Conservation (phyloP, 2,329 filamentous ascomycete genomes). For the Knoxdaviesia proteae region DNA sequence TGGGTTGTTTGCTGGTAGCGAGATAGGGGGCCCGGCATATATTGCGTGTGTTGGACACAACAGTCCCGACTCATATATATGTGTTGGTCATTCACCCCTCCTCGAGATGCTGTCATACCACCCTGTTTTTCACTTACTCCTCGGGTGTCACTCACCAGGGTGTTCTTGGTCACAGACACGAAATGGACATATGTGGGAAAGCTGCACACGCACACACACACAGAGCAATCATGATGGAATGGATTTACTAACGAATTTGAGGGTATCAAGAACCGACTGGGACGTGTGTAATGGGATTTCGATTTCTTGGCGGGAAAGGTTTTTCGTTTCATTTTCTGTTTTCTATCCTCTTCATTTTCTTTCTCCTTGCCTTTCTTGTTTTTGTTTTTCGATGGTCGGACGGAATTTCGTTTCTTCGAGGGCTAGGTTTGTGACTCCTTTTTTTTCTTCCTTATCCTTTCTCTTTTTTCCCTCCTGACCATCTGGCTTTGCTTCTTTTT, state of each 20-base stretch:
- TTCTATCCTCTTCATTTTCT: neutral
- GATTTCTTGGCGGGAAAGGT: constrained; percentile 1
- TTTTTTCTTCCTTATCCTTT: neutral
- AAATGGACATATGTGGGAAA: neutral
- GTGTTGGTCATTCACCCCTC: too few relatives aligned
- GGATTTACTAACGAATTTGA: neutral
- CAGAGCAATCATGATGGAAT: constrained; percentile 1
- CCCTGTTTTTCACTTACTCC: too few relatives aligned
- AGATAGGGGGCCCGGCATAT: too few relatives aligned
- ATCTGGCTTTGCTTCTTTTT: neutral
- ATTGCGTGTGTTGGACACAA: too few relatives aligned
- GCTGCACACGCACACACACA: neutral
- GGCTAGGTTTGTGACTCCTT: neutral
- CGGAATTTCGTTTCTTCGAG: neutral
- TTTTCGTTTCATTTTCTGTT: neutral
- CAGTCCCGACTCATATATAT: too few relatives aligned
- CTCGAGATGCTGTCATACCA: too few relatives aligned
- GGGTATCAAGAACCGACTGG: neutral
- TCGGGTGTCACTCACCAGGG: neutral
- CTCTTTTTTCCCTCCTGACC: neutral
- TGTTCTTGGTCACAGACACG: neutral
- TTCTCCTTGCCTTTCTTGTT: neutral
- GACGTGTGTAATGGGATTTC: neutral
- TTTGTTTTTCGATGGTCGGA: neutral
- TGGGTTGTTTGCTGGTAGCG: too few relatives aligned